phyloP scores from a whole-genome alignment of 2,329 filamentous ascomycete species.

The Ilyonectria robusta region DNA sequence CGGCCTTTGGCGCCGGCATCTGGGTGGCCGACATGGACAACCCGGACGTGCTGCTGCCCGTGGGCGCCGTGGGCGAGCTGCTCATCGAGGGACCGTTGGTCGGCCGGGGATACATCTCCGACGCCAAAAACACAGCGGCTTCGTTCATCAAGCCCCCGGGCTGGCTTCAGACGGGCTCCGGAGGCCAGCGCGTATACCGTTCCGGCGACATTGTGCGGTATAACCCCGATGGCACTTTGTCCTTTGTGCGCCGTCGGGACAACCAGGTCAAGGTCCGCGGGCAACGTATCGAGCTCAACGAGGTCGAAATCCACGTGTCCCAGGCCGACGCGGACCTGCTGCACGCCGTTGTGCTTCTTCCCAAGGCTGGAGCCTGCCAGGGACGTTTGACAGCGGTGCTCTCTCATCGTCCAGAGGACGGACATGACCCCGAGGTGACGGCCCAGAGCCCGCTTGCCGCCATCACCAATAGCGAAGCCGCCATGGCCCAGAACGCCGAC shows the following conservation, averaged over 20 bases:
- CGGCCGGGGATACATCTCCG: constrained; percentile 68
- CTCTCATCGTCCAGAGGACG: not conserved
- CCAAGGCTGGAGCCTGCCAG: constrained; percentile 11
- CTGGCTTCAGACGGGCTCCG: constrained; percentile 58
- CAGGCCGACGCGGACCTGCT: not conserved
- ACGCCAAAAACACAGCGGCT: constrained; percentile 58
- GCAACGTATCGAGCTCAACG: constrained; percentile 36
- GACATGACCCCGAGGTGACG: not conserved
- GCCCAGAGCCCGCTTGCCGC: not conserved
- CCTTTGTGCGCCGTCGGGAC: constrained; percentile 46
- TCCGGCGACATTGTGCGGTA: constrained; percentile 51
- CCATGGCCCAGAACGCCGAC: not conserved
- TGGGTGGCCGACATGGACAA: constrained; percentile 60
- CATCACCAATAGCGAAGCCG: not conserved
- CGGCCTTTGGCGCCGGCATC: constrained; percentile 51
- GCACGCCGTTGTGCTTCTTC: not conserved
- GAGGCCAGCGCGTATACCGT: constrained; percentile 36
- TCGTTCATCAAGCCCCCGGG: constrained; percentile 65
- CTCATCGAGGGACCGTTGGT: constrained; percentile 65
- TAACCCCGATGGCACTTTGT: constrained; percentile 41
- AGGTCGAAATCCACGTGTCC: constrained; percentile 13
- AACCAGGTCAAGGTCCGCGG: constrained; percentile 49
- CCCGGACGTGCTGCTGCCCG: constrained; percentile 54
- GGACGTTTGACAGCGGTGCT: constrained; percentile 7
- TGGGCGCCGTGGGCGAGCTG: constrained; percentile 61